Evolutionary conservation across 2,329 filamentous ascomycete species (phyloP), one percentile per base, ranked within the genome.

Genomic region (Ambrosiella cleistominuta): DNA sequence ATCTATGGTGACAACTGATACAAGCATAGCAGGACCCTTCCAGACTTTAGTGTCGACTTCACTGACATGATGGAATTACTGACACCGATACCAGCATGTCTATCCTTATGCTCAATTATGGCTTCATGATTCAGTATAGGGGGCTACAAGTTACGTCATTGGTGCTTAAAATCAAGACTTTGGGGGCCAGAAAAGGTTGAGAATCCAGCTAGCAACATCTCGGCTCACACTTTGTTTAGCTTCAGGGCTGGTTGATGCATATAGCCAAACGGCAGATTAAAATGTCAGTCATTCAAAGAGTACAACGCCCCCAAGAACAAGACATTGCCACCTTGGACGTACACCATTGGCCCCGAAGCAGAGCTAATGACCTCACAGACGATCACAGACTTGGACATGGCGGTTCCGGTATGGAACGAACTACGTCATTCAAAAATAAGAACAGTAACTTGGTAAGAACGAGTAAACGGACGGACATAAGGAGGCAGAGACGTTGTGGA

Each of bases 351-450:
- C 2, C 27, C 27, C 1, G n/a, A 42, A n/a, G 9, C 47, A 36
- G 27, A 9, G 56, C 6, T 6, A 40, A 51, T 52, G 56, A 52
- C 47, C 27, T 52, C 37, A 44, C 39, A 13, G 40, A 51, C 11
- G n/a, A 42, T 15, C 35, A 19, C 19, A 52, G 35, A 27, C 47
- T 51, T n/a, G 35, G 56, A 15, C 56, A 51, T 57, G 15, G 19
- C 27, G 38, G 47, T 42, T 36, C 15, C 39, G 27, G 35, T 44
- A 15, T 9, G n/a, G 38, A 39, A 42, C 42, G 7, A 17, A 13
- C 36, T 57, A 57, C 38, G 45, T 57, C 56, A 57, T 37, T 51
- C 35, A 17, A 35, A 52, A 57, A 57, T 44, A 57, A 19, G 37
- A 56, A 37, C 39, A 47, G 9, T 27, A 12, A 11, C 49, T 12